A percentile compares a stretch with the other conserved stretches of the same genome.
These are phyloP conservation scores for Phytophthora foliorum DNA, from an alignment of 352 stramenopile genomes.

Conservation along the genomic window DNA sequence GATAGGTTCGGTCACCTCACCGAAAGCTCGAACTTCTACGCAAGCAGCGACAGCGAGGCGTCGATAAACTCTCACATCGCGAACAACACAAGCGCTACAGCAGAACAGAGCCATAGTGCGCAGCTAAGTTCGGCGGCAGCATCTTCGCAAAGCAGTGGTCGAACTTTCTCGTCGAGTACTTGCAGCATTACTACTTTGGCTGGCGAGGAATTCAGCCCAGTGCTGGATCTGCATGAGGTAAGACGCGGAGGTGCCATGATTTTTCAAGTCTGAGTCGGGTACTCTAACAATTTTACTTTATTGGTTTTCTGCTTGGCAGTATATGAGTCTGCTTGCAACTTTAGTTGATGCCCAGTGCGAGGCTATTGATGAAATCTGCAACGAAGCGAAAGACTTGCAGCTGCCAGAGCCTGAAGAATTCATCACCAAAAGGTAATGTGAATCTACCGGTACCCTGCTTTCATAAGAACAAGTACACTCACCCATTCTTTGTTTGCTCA, in stretches of 20 bases:
- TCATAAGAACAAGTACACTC: neutral
- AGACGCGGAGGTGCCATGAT: neutral
- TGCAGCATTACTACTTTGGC: constrained; percentile 19
- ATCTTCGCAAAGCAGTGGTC: constrained; percentile 18
- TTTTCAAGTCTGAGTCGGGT: neutral
- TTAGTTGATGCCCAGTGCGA: constrained; percentile 23
- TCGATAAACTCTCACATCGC: neutral
- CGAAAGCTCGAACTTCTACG: constrained; percentile 7
- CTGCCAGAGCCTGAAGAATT: constrained; percentile 22
- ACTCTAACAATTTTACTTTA: neutral
- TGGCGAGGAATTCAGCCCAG: constrained; percentile 7
- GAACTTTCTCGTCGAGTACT: constrained; percentile 18
- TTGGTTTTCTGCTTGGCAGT: constrained; percentile 5
- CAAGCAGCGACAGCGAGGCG: constrained; percentile 5
- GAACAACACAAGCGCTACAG: neutral
- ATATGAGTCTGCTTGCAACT: constrained; percentile 17
- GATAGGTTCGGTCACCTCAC: neutral
- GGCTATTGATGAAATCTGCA: constrained; percentile 23
- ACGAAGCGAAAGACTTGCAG: constrained; percentile 14
- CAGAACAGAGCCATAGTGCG: constrained; percentile 1
- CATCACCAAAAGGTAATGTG: constrained; percentile 20
- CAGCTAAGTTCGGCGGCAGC: constrained; percentile 2
- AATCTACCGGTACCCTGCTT: neutral
- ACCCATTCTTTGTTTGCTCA: neutral
- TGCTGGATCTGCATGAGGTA: constrained; percentile 23